phyloP scores from a whole-genome alignment of 2,329 filamentous ascomycete species.

The Aspergillus viridinutans region DNA sequence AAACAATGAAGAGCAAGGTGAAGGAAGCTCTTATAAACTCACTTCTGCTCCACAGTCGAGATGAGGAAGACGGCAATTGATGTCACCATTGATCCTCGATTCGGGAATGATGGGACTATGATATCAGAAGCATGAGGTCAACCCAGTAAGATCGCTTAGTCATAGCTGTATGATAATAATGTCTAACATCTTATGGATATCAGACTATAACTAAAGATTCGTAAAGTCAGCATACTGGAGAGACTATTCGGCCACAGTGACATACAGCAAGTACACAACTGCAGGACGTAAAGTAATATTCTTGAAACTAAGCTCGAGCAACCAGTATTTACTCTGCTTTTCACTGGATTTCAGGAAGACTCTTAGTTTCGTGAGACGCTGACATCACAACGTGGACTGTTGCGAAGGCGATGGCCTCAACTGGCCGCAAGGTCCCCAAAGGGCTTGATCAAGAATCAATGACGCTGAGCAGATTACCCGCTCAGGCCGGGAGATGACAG shows the following conservation, averaged over 20 bases:
- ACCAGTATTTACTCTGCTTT: neutral
- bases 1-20: neutral
- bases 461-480: no score
- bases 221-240: neutral
- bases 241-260: neutral
- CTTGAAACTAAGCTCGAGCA: neutral
- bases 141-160: neutral
- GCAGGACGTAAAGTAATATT: neutral
- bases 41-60: no score
- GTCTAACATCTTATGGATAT: neutral
- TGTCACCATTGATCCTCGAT: conserved; percentile 3
- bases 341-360: no score
- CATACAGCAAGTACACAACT: no score
- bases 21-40: conserved; percentile 1
- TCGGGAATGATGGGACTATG: conserved; percentile 9
- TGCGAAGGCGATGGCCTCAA: no score
- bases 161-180: neutral
- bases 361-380: no score
- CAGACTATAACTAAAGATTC: no score
- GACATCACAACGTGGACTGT: no score
- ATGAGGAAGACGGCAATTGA: neutral
- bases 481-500: no score
- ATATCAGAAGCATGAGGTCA: conserved; percentile 6
- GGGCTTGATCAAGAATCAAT: no score
- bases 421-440: neutral